A percentile compares a stretch with the other conserved stretches of the same genome.
phyloP scores from a whole-genome alignment of 116 monocot genomes.

The Cymodocea nodosa region DNA sequence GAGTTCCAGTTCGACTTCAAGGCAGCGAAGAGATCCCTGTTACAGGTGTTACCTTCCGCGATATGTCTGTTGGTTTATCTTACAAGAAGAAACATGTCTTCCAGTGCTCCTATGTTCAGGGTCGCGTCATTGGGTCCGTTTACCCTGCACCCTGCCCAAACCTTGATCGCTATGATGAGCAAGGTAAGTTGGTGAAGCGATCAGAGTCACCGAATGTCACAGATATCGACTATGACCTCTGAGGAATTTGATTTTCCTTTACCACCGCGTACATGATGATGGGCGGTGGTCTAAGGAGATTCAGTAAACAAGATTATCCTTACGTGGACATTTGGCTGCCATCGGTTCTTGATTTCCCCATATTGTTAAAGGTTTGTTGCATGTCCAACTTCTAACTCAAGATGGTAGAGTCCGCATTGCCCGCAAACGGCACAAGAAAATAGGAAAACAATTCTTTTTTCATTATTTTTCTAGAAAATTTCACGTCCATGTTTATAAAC shows the following conservation, averaged over 20 bases:
- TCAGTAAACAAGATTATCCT: too few relatives aligned
- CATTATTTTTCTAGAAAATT: too few relatives aligned
- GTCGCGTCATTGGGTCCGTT: constrained; percentile 52
- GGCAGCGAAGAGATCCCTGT: constrained; percentile 67
- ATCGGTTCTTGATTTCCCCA: too few relatives aligned
- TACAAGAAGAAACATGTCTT: constrained; percentile 88
- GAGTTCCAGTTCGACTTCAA: constrained; percentile 71
- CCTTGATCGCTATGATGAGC: constrained; percentile 64
- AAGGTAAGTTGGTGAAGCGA: constrained; percentile 47
- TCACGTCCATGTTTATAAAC: too few relatives aligned
- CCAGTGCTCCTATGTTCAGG: constrained; percentile 79
- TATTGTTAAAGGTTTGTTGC: too few relatives aligned
- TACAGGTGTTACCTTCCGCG: constrained; percentile 34
- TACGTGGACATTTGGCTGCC: too few relatives aligned
- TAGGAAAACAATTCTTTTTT: too few relatives aligned
- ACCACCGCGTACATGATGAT: neutral
- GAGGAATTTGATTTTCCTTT: constrained; percentile 7
- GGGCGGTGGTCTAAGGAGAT: too few relatives aligned
- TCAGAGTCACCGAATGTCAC: constrained; percentile 38
- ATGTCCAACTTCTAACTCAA: too few relatives aligned
- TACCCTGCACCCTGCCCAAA: constrained; percentile 78
- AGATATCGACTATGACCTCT: constrained; percentile 63
- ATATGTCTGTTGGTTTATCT: constrained; percentile 57
- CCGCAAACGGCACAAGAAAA: too few relatives aligned
- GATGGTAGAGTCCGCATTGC: too few relatives aligned